phyloP scores from a whole-genome alignment of 768 basidiomycete genomes.

The Termitomyces sp. region DNA sequence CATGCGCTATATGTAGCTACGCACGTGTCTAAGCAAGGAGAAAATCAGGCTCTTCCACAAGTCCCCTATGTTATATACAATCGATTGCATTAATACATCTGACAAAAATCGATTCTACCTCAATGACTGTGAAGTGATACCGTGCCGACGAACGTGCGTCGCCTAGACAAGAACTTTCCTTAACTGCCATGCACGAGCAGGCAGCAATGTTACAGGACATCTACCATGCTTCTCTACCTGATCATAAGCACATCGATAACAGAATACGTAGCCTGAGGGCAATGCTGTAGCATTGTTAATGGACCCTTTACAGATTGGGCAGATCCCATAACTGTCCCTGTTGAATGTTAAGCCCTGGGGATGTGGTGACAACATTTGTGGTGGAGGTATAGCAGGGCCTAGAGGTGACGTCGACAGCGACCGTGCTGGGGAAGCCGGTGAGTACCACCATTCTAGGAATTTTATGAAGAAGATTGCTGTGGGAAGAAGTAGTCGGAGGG shows the following conservation, averaged over 20 bases:
- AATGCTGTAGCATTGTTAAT: constrained; percentile 86
- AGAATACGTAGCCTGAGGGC: constrained; percentile 92
- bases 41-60: background rate
- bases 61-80: background rate
- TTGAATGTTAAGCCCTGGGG: constrained; percentile 66
- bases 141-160: constrained; percentile 44
- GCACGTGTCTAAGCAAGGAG: constrained; percentile 20
- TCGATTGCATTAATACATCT: constrained; percentile 7
- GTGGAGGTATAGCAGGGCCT: constrained; percentile 73
- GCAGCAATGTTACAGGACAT: constrained; percentile 86
- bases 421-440: constrained; percentile 81
- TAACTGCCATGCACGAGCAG: constrained; percentile 73
- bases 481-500: constrained; percentile 73
- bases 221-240: constrained; percentile 69
- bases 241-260: constrained; percentile 86
- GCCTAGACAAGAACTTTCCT: constrained; percentile 76
- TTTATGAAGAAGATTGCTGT: constrained; percentile 93
- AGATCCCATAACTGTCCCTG: constrained; percentile 65
- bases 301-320: constrained; percentile 69
- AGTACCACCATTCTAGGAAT: constrained; percentile 99
- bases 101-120: constrained; percentile 15
- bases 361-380: constrained; percentile 68
- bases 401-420: constrained; percentile 57
- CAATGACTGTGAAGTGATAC: constrained; percentile 9
- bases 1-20: constrained; percentile 10